Conservation (phyloP, 106 monocot species). For the Ottelia alismoides region DNA sequence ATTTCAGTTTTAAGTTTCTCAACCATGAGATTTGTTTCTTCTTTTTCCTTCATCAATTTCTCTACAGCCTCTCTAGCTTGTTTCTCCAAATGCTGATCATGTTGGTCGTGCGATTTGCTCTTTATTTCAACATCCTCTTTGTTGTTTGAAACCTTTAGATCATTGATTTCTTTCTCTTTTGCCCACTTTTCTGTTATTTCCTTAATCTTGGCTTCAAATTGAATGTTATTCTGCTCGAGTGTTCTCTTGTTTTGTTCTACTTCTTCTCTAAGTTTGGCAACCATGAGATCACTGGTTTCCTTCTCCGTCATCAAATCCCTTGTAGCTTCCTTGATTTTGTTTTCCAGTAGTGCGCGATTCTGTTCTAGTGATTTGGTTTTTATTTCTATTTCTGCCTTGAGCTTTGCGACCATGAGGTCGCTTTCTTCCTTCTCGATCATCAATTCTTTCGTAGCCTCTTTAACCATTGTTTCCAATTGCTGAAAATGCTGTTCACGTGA, state of each 20-base stretch:
- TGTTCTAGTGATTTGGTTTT: constrained; percentile 21
- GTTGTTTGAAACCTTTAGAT: constrained; percentile 13
- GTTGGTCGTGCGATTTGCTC: constrained; percentile 14
- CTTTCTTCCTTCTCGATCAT: constrained; percentile 24
- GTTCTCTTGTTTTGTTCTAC: constrained; percentile 25
- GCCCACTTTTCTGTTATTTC: constrained; percentile 10
- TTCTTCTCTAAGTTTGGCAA: constrained; percentile 22
- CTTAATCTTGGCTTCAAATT: constrained; percentile 21
- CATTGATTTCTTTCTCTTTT: constrained; percentile 6
- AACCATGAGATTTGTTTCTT: constrained; percentile 17
- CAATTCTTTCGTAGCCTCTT: no score
- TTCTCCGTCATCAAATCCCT: constrained; percentile 22
- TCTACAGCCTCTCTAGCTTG: constrained; percentile 4
- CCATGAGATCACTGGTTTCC: constrained; percentile 18
- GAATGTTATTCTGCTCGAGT: constrained; percentile 7
- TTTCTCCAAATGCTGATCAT: constrained; percentile 16
- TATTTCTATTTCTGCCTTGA: constrained; percentile 26
- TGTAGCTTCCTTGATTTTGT: constrained; percentile 18
- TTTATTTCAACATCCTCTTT: constrained; percentile 24
- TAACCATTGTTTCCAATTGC: constrained; percentile 12
- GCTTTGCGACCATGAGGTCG: constrained; percentile 17
- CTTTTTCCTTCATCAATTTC: constrained; percentile 33
- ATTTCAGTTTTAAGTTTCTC: no score
- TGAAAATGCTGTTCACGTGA: constrained; percentile 11
- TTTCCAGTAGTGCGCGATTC: constrained; percentile 19